A percentile compares a stretch with the other conserved stretches of the same genome.
Conservation (phyloP, 1,139 yeast species). For the Magnusiomyces tetraspermus region DNA sequence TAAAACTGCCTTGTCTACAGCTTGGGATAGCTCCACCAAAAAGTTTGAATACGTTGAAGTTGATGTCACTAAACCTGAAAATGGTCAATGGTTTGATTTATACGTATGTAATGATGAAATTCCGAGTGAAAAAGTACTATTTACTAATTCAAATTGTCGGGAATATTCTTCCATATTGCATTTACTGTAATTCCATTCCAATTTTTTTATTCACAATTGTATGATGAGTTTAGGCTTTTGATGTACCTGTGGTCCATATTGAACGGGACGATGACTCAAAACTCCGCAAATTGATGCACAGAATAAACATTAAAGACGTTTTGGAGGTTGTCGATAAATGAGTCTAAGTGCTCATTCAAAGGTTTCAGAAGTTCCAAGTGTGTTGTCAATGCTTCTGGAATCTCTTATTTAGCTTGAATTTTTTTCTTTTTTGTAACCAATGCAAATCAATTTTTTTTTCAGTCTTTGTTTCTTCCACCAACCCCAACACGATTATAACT, state of each 20-base stretch:
- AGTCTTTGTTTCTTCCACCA: too few relatives aligned
- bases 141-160: too few relatives aligned
- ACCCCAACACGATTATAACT: too few relatives aligned
- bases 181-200: too few relatives aligned
- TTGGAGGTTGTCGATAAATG: slow-evolving; percentile 18
- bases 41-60: slow-evolving; percentile 39
- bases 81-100: slow-evolving; percentile 65
- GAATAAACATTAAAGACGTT: slow-evolving; percentile 51
- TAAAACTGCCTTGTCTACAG: slow-evolving; percentile 40
- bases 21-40: slow-evolving; percentile 30
- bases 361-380: too few relatives aligned
- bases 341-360: too few relatives aligned
- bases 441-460: too few relatives aligned
- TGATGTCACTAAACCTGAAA: slow-evolving; percentile 61
- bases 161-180: too few relatives aligned
- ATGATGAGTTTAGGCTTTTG: slow-evolving; percentile 61
- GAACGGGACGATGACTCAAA: slow-evolving; percentile 38
- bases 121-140: too few relatives aligned
- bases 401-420: neutral
- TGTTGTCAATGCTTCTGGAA: too few relatives aligned
- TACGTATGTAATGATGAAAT: slow-evolving; percentile 35
- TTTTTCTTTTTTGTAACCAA: neutral
- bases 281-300: slow-evolving; percentile 63
- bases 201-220: too few relatives aligned
- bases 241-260: slow-evolving; percentile 80